Evolutionary conservation across 1,284 basidiomycete species (phyloP).

Genomic region (Xerocomus nothofagi): DNA sequence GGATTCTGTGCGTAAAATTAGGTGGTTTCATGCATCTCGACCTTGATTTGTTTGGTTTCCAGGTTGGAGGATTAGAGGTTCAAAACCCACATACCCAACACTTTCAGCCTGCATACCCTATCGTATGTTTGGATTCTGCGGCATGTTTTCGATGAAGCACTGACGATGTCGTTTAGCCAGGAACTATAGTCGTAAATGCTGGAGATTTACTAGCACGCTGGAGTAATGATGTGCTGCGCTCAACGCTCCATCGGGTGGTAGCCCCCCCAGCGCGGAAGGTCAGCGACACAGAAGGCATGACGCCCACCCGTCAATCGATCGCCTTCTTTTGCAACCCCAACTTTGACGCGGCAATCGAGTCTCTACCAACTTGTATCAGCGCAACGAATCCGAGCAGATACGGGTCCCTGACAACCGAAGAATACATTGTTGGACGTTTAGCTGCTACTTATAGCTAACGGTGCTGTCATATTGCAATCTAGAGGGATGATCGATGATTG

Average conservation of each 20-base stretch:
- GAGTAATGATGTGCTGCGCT: constrained; percentile 79
- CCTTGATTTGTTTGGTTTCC: constrained; percentile 5
- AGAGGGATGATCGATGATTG: constrained; percentile 4
- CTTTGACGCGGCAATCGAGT: constrained; percentile 63
- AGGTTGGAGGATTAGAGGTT: constrained; percentile 84
- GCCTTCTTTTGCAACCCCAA: constrained; percentile 91
- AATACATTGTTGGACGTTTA: constrained; percentile 75
- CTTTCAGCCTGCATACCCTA: constrained; percentile 73
- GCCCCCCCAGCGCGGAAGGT: constrained; percentile 58
- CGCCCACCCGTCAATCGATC: constrained; percentile 73
- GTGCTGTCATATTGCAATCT: constrained; percentile 3
- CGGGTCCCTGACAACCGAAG: constrained; percentile 65
- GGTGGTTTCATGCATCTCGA: not conserved
- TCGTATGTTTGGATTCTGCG: constrained; percentile 48
- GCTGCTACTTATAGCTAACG: constrained; percentile 51
- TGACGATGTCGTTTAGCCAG: constrained; percentile 48
- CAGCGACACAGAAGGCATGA: constrained; percentile 51
- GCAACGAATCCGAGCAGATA: constrained; percentile 54
- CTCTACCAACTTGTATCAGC: constrained; percentile 69
- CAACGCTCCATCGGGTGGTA: constrained; percentile 81
- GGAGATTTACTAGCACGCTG: constrained; percentile 82
- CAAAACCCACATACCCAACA: constrained; percentile 72
- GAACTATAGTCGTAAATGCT: constrained; percentile 81
- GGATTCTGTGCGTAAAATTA: constrained; percentile 52
- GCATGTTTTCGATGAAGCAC: constrained; percentile 3